Conservation (phyloP, 1,284 basidiomycete species). For the Cryptococcus neoformans region DNA sequence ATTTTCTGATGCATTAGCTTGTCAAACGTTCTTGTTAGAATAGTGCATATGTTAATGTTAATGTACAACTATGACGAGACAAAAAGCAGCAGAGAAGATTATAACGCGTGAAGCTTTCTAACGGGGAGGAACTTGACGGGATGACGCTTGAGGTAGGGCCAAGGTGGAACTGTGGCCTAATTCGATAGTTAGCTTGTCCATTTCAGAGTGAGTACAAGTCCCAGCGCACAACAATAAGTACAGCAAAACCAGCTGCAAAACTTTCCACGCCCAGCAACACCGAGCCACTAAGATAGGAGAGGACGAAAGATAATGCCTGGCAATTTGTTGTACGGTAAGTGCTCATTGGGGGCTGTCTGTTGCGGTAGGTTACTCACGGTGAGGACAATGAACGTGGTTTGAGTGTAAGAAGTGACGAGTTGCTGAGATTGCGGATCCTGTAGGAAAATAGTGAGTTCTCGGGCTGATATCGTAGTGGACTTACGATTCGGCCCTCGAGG, state of each 20-base stretch:
- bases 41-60: no score
- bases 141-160: constrained; percentile 38
- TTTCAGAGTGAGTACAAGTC: neutral
- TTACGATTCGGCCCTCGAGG: constrained; percentile 37
- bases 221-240: constrained; percentile 29
- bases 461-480: neutral
- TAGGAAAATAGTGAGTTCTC: neutral
- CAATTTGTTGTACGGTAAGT: neutral
- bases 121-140: constrained; percentile 37
- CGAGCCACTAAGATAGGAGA: constrained; percentile 27
- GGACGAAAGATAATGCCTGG: constrained; percentile 31
- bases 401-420: constrained; percentile 28
- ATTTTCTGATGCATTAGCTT: no score
- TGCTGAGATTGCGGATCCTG: constrained; percentile 42
- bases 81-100: neutral
- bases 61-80: no score
- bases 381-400: constrained; percentile 32
- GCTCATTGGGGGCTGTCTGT: constrained; percentile 2
- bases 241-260: constrained; percentile 30
- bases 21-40: no score
- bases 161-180: constrained; percentile 34
- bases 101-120: constrained; percentile 17
- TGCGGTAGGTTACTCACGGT: constrained; percentile 25
- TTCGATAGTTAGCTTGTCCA: neutral
- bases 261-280: constrained; percentile 37